Conservation (phyloP, 345 rosid species). For the Eutrema yunnanense region DNA sequence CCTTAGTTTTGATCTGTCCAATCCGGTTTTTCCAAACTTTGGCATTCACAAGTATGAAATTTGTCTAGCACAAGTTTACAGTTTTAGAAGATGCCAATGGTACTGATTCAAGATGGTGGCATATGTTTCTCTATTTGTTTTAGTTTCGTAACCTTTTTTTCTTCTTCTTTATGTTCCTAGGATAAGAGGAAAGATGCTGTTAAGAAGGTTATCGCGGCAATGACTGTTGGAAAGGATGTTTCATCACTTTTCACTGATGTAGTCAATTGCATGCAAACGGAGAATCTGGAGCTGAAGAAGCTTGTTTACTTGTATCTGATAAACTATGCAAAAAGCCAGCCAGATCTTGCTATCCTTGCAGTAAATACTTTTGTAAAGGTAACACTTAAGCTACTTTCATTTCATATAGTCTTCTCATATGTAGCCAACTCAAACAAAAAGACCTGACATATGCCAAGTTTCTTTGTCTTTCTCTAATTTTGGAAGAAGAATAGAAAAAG, state of each 20-base stretch:
- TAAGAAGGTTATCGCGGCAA: slow-evolving; percentile 94
- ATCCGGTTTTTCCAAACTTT: background rate
- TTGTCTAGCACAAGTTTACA: background rate
- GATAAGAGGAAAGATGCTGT: slow-evolving; percentile 98
- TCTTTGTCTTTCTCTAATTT: background rate
- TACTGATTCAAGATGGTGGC: slow-evolving; percentile 3
- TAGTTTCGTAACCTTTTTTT: background rate
- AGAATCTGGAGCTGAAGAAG: slow-evolving; percentile 91
- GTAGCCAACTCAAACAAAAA: background rate
- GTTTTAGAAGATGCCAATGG: background rate
- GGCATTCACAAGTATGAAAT: background rate
- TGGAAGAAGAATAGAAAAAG: background rate
- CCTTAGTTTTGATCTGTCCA: background rate
- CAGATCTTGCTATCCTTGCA: slow-evolving; percentile 93
- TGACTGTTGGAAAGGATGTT: slow-evolving; percentile 98
- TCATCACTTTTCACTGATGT: slow-evolving; percentile 90
- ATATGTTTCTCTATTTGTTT: background rate
- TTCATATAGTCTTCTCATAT: background rate
- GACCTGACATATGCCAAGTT: background rate
- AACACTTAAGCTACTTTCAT: slow-evolving; percentile 1
- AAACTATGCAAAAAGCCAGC: slow-evolving; percentile 94
- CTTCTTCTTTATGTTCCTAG: slow-evolving; percentile 20
- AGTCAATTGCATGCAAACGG: slow-evolving; percentile 96
- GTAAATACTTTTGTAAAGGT: slow-evolving; percentile 98
- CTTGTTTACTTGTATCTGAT: slow-evolving; percentile 85